phyloP scores from a whole-genome alignment of 2,329 filamentous ascomycete species.

The Trichoderma atrobrunneum region DNA sequence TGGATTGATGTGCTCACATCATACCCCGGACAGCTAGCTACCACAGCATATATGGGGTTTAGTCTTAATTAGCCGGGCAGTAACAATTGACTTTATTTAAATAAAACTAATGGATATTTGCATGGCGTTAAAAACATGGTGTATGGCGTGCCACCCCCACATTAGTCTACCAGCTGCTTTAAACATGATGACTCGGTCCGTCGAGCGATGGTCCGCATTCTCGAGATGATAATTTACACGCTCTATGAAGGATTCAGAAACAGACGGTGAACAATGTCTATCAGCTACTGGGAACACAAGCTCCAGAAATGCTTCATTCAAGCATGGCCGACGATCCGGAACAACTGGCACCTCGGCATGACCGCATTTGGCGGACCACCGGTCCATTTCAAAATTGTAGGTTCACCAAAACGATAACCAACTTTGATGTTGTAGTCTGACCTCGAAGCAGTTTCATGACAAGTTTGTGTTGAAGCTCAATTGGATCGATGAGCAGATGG shows the following conservation, averaged over 20 bases:
- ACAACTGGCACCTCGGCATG: conserved; percentile 53
- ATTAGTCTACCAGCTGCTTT: too few relatives aligned
- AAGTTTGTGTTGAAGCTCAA: neutral
- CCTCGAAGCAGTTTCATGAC: neutral
- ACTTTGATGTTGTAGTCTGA: neutral
- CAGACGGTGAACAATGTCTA: neutral
- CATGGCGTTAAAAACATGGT: too few relatives aligned
- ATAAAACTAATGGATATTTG: too few relatives aligned
- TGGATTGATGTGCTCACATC: too few relatives aligned
- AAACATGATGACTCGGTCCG: neutral
- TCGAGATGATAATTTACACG: neutral
- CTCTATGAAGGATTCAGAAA: neutral
- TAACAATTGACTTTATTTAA: too few relatives aligned
- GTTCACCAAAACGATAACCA: neutral
- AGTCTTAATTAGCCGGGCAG: too few relatives aligned
- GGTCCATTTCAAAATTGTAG: conserved; percentile 50
- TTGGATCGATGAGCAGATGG: neutral
- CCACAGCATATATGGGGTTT: too few relatives aligned
- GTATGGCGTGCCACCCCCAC: too few relatives aligned
- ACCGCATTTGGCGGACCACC: conserved; percentile 66
- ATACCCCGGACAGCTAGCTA: too few relatives aligned
- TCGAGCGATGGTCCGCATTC: neutral
- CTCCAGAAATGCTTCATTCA: neutral
- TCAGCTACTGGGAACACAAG: neutral
- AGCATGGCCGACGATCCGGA: neutral